phyloP scores from a whole-genome alignment of 306 rosid species.

The Hippophae rhamnoides region DNA sequence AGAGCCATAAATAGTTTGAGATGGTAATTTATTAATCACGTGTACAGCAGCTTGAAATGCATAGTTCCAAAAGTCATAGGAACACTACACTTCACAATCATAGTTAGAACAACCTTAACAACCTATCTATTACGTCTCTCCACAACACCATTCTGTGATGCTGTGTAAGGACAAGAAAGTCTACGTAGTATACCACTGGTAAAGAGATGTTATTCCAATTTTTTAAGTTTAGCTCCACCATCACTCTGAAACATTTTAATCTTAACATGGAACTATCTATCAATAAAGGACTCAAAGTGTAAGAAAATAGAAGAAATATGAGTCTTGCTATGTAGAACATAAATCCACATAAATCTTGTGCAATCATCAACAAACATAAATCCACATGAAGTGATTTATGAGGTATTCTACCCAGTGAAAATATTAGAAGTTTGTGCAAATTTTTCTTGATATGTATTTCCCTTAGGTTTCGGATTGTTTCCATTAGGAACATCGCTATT shows the following conservation, averaged over 20 bases:
- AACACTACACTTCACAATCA: background rate
- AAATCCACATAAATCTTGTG: background rate
- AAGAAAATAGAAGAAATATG: background rate
- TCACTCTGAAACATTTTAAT: background rate
- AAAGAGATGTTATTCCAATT: background rate
- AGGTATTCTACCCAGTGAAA: too few relatives aligned
- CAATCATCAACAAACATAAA: background rate
- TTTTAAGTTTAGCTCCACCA: background rate
- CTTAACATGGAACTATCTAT: background rate
- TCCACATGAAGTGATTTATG: too few relatives aligned
- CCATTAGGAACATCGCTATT: too few relatives aligned
- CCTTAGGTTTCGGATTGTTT: too few relatives aligned
- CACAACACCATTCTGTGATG: background rate
- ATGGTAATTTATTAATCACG: background rate
- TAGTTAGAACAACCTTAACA: background rate
- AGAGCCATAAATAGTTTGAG: too few relatives aligned
- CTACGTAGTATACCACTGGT: background rate
- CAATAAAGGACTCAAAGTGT: background rate
- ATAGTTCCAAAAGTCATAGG: background rate
- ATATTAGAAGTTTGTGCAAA: too few relatives aligned
- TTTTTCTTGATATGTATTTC: too few relatives aligned
- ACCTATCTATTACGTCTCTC: background rate
- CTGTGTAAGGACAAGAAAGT: background rate
- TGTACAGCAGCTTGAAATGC: background rate
- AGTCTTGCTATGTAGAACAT: background rate